Evolutionary conservation across 2,329 filamentous ascomycete genomes (phyloP), one percentile per base, ranked within the genome.

Genomic region (Calonectria ilicicola): DNA sequence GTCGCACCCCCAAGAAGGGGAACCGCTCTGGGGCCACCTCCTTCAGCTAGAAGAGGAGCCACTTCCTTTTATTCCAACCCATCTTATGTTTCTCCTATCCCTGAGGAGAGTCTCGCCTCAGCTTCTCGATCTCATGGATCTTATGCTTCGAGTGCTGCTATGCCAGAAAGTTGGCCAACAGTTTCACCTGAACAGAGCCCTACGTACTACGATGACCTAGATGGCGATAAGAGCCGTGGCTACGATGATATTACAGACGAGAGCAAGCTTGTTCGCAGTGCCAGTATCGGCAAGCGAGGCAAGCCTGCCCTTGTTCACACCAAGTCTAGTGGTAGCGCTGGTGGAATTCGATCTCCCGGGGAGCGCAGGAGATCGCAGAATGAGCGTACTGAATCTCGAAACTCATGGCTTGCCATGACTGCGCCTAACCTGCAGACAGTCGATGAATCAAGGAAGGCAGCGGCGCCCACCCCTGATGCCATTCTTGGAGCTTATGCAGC

Each of bases 61-160:
- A 92, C 91, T 0, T 91, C 91, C 0, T 92, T 92, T 72, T 92
- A 93, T 78, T 93, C 92, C 3, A 90, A 88, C 75, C 84, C 87
- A 15, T 93, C 93, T 0, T 93, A 89, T 72, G 93, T 95, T 29
- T 93, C 93, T 0, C 93, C 94, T 0, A 95, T 96, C 66, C 92
- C 92, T 0, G 94, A 95, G 81, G 93, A 95, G 80, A 90, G 88
- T 74, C 87, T 90, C 0, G 86, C 88, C 27, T 85, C 88, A 0
- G 86, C 88, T 27, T 85, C 88, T 4, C 85, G 87, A 67, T 91
- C 91, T 0, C 89, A 91, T 79, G 87, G 87, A 32, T 95, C 93
- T 0, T 93, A 91, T 78, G 93, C 91, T 26, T 95, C 94, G 3
- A 95, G 93, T 76, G 90, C 91, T 42, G 93, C 90, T 0, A 94